Base-by-base conservation (phyloP, 768 basidiomycete genomes). In the Leucocoprinus birnbaumii region DNA sequence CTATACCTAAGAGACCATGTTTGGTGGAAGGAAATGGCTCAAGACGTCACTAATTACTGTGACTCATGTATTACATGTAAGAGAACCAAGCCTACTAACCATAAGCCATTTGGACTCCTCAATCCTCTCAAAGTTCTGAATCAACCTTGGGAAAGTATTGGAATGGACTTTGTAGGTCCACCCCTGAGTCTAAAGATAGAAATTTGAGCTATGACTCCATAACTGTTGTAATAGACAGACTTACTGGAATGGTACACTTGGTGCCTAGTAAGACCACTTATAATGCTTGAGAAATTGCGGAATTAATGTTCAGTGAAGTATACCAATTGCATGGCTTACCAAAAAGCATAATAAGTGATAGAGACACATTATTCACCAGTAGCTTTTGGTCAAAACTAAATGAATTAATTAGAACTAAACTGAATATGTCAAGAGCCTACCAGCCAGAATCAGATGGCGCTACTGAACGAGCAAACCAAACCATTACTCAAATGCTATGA, bases 401-500 rank as follows among this genome's bases (percentile, higher is more conserved):
- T 49, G 11, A 45, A 8, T 25, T 61, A 6, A 58, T 58, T 22
- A 55, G 57, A 1, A 38, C 54, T 1, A 26, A 56, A 40, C 47
- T 61, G 0, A 43, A 50, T 11, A 52, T 61, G 51, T 58, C 51
- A 2, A 58, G 54, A 27, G 42, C 57, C 3, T 61, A 56, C 38
- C 58, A 61, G 25, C 57, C 60, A 10, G 34, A 61, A 48, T 49
- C 57, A 0, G 60, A 61, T 57, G 60, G 60, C 1, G 44, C 52
- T 1, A 58, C 57, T n/a, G 60, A 61, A 48, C 10, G 55, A 4
- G 61, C 63, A 1, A 66, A 66, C 25, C 34, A 55, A 16, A 66
- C 61, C 1, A 51, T 64, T 13, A 56, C 44, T 1, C 63, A 66
- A 27, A 63, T 66, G 62, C 18, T 66, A 0, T 8, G 59, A 5